Base-by-base conservation (phyloP, 768 basidiomycete species). In the Lentinula guzmanii region DNA sequence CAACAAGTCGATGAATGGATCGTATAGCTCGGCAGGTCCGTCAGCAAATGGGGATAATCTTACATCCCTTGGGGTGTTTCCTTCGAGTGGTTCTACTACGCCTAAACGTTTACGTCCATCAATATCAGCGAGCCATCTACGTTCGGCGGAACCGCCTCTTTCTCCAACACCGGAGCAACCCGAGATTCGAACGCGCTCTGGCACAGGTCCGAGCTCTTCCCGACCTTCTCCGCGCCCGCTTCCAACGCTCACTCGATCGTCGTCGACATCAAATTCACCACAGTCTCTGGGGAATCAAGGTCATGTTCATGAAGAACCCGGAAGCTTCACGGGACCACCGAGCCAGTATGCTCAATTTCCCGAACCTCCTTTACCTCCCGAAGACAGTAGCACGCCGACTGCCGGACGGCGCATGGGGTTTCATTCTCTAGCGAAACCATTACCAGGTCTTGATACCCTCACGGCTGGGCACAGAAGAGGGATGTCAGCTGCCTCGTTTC, bases 121-220 rank as follows among this genome's bases (percentile, higher is more conserved):
- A 21, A 80, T 83, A 65, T 92, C 90, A 69, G 90, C 90, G 56
- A 87, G 88, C 11, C 90, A 92, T 66, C 75, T 92, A 43, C 81
- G 90, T 61, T 83, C 78, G 65, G 24, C 37, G 5, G 55, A 56
- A 15, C 55, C 51, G 2, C 51, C 55, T 56, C 55, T 56, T 56
- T 71, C 66, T 65, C 72, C 48, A 58, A 71, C 62, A 69, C 74
- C 51, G 53, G 69, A 68, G n/a, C 76, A 73, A 34, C 78, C 78
- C 37, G 80, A 79, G 65, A 34, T 81, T 54, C 80, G 89, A 64
- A 80, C 73, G 70, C 83, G 89, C 62, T 78, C 89, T 3, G 90
- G 89, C 21, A 90, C 88, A 11, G 87, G 81, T 67, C 86, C 90
- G 9, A 78, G 77, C 21, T 72, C 75, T 43, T 66, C 75, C 37